Evolutionary conservation across 306 rosid species (phyloP), one percentile per base, ranked within the genome.

Genomic region (Carpinus viminea): DNA sequence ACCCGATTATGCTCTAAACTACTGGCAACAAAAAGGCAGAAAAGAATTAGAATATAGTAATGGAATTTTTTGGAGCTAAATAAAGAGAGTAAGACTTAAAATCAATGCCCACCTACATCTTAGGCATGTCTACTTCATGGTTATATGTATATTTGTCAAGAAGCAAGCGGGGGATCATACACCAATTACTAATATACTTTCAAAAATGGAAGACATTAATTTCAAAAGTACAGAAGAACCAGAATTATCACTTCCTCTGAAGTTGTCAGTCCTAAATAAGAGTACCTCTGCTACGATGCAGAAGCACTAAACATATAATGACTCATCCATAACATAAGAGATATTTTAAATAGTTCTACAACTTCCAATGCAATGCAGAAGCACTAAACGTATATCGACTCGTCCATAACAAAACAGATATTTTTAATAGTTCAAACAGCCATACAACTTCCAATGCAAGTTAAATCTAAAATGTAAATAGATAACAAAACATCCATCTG

Each of bases 401-500:
- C 36, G 2, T 59, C 36, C 24, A 57, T 57, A 59, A 59, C 36
- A 59, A 59, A 59, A 31, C 34, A 31, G 34, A 31, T 31, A 31
- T 31, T 31, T 31, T 31, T 2, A 31, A 31, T 31, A 31, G 34
- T 41, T 31, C 6, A 41, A 41, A 41, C 45, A 41, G 45, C 45
- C 45, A 41, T 41, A 41, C 45, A 41, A 1, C 5, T 5, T 41
- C 45, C 45, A 41, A 41, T 41, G 45, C 45, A 41, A 31, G 34
- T 31, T 31, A 31, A 31, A 31, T 31, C 34, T 31, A 31, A 66
- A 18, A 20, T 12, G 5, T 15, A 34, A 80, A 12, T 34, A 62
- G 17, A 26, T 53, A 53, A 2, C 74, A 46, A 60, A 38, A 43
- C 64, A 26, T 45, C 45, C 82, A 81, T 6, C 18, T 54, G 36